phyloP scores from a whole-genome alignment of 129 eudicot species.

The Heracleum sosnowskyi region DNA sequence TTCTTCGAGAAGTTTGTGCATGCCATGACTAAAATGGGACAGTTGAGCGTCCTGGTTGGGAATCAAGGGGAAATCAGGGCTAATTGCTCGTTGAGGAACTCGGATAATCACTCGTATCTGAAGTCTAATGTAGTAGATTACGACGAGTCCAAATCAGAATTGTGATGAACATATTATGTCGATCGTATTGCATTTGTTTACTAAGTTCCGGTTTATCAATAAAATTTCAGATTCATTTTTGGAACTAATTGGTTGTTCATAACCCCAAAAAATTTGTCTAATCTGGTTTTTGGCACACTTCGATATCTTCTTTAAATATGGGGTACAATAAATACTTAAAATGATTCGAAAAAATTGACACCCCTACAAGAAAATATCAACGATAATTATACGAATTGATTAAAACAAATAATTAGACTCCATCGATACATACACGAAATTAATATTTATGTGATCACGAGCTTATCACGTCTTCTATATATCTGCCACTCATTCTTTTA shows the following conservation, averaged over 20 bases:
- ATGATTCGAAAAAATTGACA: no score
- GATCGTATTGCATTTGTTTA: neutral
- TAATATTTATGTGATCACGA: no score
- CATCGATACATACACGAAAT: neutral
- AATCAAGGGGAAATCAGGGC: slow-evolving; percentile 1
- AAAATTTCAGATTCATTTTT: neutral
- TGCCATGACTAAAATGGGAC: slow-evolving; percentile 13
- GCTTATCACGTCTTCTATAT: neutral
- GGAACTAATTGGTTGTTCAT: neutral
- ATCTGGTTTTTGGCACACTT: no score
- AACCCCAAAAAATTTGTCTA: no score
- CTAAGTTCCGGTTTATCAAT: neutral
- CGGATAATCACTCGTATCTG: slow-evolving; percentile 6
- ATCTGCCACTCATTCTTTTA: neutral
- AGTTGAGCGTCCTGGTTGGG: neutral
- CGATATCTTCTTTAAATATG: no score
- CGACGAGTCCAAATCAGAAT: neutral
- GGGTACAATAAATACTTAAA: no score
- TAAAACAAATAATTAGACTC: neutral
- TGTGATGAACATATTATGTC: neutral
- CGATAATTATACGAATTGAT: no score
- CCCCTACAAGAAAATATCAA: no score
- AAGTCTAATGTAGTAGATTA: neutral
- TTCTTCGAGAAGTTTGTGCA: slow-evolving; percentile 8
- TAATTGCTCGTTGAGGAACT: neutral